Conservation (phyloP, 2,329 filamentous ascomycete genomes). For the Fusarium decemcellulare region DNA sequence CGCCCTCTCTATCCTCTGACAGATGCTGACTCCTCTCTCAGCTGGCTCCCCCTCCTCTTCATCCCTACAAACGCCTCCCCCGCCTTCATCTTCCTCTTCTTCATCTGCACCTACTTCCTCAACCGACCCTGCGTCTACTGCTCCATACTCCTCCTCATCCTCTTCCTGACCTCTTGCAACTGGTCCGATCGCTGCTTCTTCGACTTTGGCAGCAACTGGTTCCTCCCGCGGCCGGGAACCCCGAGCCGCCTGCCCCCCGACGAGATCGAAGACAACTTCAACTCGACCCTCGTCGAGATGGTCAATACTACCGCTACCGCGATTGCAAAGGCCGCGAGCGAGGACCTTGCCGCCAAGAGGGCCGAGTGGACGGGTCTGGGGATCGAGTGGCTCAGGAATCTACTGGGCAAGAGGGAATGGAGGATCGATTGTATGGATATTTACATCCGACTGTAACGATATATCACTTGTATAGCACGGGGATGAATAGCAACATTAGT, state of each 20-base stretch:
- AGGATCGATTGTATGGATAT: conserved; percentile 92
- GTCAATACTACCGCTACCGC: conserved; percentile 80
- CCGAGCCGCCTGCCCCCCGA: conserved; percentile 45
- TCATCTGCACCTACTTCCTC: conserved; percentile 94
- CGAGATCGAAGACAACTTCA: conserved; percentile 54
- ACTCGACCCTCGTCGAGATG: conserved; percentile 66
- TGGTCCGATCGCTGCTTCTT: conserved; percentile 94
- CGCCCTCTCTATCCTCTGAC: neutral
- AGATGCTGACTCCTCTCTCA: conserved; percentile 58
- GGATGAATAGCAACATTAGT: neutral
- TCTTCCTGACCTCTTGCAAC: conserved; percentile 92
- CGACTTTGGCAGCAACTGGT: conserved; percentile 94
- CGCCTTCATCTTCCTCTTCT: conserved; percentile 88
- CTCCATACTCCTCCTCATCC: conserved; percentile 93
- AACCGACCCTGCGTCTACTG: conserved; percentile 98
- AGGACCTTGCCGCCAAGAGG: conserved; percentile 68
- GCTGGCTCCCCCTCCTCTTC: conserved; percentile 90
- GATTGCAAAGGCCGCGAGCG: conserved; percentile 76
- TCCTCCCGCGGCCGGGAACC: conserved; percentile 77
- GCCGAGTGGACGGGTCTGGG: conserved; percentile 83
- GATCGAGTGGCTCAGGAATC: conserved; percentile 86
- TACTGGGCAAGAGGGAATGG: conserved; percentile 89
- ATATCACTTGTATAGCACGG: no score
- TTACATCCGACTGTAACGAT: conserved; percentile 78
- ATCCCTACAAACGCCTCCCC: conserved; percentile 90